These are phyloP conservation scores for Quercus aquifolioides DNA, from an alignment of 306 rosid genomes.

Conservation along the genomic window DNA sequence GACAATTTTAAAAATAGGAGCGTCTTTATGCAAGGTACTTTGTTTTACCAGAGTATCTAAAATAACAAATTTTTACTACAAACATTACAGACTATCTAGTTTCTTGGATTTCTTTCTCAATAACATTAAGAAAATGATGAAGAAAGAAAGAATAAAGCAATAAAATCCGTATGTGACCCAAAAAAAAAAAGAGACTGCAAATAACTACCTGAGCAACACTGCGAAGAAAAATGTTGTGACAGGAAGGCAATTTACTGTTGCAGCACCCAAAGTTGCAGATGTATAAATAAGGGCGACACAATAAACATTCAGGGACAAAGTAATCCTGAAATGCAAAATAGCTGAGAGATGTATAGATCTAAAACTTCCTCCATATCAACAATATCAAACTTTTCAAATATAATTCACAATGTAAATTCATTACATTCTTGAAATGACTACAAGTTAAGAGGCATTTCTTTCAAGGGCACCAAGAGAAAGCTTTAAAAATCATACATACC, in stretches of 20 bases:
- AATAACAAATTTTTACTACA: too few species aligned
- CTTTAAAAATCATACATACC: constrained; percentile 24
- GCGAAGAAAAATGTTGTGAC: constrained; percentile 49
- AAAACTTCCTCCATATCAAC: too few species aligned
- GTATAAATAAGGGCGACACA: constrained; percentile 43
- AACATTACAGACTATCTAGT: too few species aligned
- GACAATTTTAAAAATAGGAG: too few species aligned
- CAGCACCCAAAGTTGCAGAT: constrained; percentile 48
- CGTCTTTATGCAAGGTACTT: too few species aligned
- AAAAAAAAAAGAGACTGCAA: background rate
- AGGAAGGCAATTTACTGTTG: constrained; percentile 44
- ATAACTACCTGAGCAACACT: constrained; percentile 39
- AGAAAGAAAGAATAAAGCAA: background rate
- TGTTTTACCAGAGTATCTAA: too few species aligned
- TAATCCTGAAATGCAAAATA: constrained; percentile 32
- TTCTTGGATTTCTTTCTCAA: too few species aligned
- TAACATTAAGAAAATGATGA: too few species aligned
- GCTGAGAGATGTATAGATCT: too few species aligned
- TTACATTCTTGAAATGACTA: background rate
- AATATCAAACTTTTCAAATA: background rate
- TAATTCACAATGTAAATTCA: background rate
- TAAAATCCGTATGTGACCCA: background rate
- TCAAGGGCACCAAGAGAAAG: background rate
- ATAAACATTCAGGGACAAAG: constrained; percentile 35
- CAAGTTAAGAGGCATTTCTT: background rate